phyloP scores from a whole-genome alignment of 2,329 filamentous ascomycete species.

The Aspergillus piperis region DNA sequence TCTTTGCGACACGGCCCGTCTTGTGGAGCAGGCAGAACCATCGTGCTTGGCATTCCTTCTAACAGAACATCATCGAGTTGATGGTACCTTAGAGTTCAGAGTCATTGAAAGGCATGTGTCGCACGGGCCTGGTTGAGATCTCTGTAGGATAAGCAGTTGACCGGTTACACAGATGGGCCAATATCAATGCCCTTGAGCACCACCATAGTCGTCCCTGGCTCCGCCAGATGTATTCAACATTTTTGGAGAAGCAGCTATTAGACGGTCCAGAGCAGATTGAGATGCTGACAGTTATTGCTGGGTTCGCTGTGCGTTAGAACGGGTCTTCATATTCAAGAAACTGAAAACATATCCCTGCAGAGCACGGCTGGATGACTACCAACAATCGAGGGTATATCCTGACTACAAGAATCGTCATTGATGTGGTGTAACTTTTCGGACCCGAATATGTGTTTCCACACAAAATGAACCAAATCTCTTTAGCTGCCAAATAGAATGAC shows the following conservation, averaged over 20 bases:
- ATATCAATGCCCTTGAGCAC: not conserved
- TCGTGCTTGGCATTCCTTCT: slow-evolving; percentile 3
- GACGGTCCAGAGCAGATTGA: slow-evolving; percentile 7
- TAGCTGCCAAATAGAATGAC: too few relatives aligned
- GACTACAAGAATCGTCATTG: too few relatives aligned
- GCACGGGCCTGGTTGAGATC: too few relatives aligned
- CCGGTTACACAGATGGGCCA: not conserved
- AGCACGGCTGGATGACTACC: too few relatives aligned
- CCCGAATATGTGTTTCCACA: too few relatives aligned
- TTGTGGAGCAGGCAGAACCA: not conserved
- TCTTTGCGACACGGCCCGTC: not conserved
- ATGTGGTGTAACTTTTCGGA: too few relatives aligned
- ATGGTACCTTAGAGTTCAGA: slow-evolving; percentile 3
- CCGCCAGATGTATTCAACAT: slow-evolving; percentile 2
- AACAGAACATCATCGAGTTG: not conserved
- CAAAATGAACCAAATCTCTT: too few relatives aligned
- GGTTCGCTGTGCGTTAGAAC: not conserved
- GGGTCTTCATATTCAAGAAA: not conserved
- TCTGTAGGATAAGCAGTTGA: not conserved
- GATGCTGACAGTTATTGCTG: slow-evolving; percentile 1
- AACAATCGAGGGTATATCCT: too few relatives aligned
- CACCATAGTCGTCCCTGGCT: slow-evolving; percentile 6
- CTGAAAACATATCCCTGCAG: too few relatives aligned
- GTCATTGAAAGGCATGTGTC: slow-evolving; percentile 1
- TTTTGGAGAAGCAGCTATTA: not conserved